Percentiles rank a stretch among this genome's conserved stretches.
Conservation (phyloP, 2,329 filamentous ascomycete genomes). For the Eurotiales sp. region DNA sequence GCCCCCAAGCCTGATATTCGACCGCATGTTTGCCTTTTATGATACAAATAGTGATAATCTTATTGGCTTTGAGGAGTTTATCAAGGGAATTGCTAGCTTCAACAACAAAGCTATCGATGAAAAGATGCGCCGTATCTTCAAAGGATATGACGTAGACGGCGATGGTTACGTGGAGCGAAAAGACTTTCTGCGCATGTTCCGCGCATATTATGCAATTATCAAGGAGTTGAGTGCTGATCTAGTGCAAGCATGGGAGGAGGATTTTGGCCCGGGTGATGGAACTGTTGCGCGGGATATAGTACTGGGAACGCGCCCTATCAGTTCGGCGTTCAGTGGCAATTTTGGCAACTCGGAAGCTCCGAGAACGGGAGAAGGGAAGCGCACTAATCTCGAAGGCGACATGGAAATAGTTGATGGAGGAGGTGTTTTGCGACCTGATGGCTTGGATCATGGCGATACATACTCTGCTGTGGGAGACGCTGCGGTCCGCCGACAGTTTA, state of each 20-base stretch:
- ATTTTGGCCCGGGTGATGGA: constrained; percentile 65
- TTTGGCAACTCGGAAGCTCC: constrained; percentile 62
- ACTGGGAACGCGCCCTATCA: constrained; percentile 70
- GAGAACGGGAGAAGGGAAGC: constrained; percentile 64
- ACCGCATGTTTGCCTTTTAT: constrained; percentile 95
- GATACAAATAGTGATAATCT: constrained; percentile 84
- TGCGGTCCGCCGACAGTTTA: constrained; percentile 30
- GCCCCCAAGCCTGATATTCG: constrained; percentile 84
- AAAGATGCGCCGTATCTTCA: constrained; percentile 70
- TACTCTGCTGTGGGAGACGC: constrained; percentile 57
- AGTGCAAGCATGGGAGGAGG: constrained; percentile 71
- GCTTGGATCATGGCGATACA: constrained; percentile 58
- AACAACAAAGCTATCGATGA: constrained; percentile 58
- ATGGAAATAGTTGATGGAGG: constrained; percentile 60
- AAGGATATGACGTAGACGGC: constrained; percentile 84
- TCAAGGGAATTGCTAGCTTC: constrained; percentile 71
- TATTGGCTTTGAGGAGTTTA: constrained; percentile 89
- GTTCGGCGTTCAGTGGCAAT: constrained; percentile 69
- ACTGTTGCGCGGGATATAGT: constrained; percentile 66
- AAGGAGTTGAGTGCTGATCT: constrained; percentile 86
- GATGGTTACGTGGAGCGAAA: constrained; percentile 82
- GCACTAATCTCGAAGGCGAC: constrained; percentile 59
- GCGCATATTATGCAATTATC: constrained; percentile 86
- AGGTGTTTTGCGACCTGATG: constrained; percentile 58
- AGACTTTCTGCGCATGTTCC: constrained; percentile 87